Conservation (phyloP, 2,329 filamentous ascomycete species). For the Diaporthe longicolla region DNA sequence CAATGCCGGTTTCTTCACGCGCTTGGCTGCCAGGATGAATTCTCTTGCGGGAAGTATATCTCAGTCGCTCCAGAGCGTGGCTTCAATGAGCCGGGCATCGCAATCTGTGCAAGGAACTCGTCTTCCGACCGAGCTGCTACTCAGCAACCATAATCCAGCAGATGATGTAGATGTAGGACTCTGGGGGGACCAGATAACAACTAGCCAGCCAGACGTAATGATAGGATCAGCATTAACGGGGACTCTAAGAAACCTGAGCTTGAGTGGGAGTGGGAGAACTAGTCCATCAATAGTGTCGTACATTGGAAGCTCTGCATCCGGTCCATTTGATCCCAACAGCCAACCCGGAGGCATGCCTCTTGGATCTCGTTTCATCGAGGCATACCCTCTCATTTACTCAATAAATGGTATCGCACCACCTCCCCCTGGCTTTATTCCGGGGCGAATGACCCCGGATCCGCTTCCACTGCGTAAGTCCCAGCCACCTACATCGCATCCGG, state of each 20-base stretch:
- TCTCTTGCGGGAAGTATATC: neutral
- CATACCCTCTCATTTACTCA: neutral
- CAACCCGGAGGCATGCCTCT: neutral
- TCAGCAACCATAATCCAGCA: neutral
- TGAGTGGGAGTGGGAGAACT: neutral
- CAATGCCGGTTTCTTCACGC: neutral
- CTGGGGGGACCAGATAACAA: neutral
- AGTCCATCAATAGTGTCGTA: neutral
- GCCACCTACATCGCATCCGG: too few species aligned
- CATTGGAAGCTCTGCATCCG: neutral
- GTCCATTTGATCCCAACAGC: neutral
- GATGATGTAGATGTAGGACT: neutral
- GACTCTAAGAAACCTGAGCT: neutral
- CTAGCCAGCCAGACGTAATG: neutral
- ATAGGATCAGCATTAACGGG: neutral
- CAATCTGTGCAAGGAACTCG: neutral
- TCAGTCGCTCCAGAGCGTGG: neutral
- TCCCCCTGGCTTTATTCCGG: neutral
- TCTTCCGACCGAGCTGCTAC: neutral
- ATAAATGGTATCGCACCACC: neutral
- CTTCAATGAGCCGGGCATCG: neutral
- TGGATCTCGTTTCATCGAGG: constrained; percentile 6
- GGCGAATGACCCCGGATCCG: constrained; percentile 2
- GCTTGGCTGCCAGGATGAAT: neutral
- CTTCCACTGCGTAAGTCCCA: constrained; percentile 8